These are phyloP conservation scores for Serendipita sp. DNA, from an alignment of 768 basidiomycete species.

Conservation along the genomic window DNA sequence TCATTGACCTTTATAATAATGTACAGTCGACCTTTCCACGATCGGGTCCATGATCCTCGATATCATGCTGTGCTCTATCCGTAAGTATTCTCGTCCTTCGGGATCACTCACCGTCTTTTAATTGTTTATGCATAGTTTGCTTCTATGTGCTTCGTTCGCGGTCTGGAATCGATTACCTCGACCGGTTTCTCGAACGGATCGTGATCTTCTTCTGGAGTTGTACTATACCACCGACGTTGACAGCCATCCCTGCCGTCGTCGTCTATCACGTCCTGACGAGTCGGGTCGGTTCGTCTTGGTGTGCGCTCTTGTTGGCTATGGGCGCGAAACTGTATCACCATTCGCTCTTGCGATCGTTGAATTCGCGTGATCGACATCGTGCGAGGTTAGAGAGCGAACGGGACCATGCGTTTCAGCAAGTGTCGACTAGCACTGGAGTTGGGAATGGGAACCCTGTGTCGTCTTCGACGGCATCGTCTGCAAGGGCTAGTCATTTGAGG, in stretches of 20 bases:
- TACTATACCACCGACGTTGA: not conserved
- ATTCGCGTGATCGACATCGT: not conserved
- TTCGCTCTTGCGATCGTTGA: not conserved
- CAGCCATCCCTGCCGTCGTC: not conserved
- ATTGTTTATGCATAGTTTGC: not conserved
- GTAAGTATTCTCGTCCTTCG: not conserved
- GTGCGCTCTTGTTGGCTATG: not conserved
- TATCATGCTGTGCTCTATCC: not conserved
- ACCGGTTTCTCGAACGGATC: not conserved
- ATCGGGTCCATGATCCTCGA: not conserved
- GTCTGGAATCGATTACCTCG: not conserved
- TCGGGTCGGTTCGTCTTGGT: not conserved
- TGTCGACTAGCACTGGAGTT: too few relatives aligned
- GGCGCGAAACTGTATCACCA: not conserved
- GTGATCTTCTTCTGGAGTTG: not conserved
- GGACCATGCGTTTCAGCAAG: not conserved
- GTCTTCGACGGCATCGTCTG: not conserved
- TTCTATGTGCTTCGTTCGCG: not conserved
- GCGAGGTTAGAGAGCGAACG: not conserved
- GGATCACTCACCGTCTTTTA: not conserved
- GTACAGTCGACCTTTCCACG: not conserved
- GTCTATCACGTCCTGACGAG: not conserved
- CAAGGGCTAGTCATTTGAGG: not conserved
- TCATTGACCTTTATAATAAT: not conserved
- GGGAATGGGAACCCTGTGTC: not conserved